These are phyloP conservation scores for Zygoascus ofunaensis DNA, from an alignment of 805 yeast species.

Conservation along the genomic window DNA sequence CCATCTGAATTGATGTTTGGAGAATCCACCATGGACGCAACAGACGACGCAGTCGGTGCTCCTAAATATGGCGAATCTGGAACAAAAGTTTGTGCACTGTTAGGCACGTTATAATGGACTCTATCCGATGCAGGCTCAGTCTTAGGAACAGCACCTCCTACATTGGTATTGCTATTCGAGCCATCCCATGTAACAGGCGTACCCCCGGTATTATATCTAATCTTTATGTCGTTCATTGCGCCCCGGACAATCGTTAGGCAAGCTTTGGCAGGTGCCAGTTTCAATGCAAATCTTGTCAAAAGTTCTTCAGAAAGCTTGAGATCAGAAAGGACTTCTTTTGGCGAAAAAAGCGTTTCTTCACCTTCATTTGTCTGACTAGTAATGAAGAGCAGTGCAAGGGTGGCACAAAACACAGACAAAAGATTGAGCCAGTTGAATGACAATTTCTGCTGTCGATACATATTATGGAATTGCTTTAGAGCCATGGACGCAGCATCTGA, in stretches of 20 bases:
- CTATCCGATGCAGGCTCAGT: not conserved
- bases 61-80: not conserved
- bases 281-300: slow-evolving; percentile 7
- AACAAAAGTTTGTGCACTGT: not conserved
- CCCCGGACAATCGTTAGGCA: slow-evolving; percentile 9
- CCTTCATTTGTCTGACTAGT: slow-evolving; percentile 7
- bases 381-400: slow-evolving; percentile 14
- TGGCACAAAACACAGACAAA: slow-evolving; percentile 14
- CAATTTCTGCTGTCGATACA: slow-evolving; percentile 13
- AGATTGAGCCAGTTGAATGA: slow-evolving; percentile 19
- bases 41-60: not conserved
- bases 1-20: not conserved
- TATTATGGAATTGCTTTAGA: slow-evolving; percentile 11
- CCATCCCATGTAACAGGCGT: not conserved
- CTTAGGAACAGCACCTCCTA: not conserved
- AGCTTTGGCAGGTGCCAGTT: slow-evolving; percentile 13
- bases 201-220: not conserved
- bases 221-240: slow-evolving; percentile 5
- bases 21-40: not conserved
- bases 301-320: slow-evolving; percentile 9
- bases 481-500: slow-evolving; percentile 17
- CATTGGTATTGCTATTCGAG: not conserved
- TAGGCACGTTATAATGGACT: not conserved
- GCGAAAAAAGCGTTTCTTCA: not conserved
- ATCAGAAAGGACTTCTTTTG: slow-evolving; percentile 4